Conservation (phyloP, 257 asterid species). For the Ilex aquifolium region DNA sequence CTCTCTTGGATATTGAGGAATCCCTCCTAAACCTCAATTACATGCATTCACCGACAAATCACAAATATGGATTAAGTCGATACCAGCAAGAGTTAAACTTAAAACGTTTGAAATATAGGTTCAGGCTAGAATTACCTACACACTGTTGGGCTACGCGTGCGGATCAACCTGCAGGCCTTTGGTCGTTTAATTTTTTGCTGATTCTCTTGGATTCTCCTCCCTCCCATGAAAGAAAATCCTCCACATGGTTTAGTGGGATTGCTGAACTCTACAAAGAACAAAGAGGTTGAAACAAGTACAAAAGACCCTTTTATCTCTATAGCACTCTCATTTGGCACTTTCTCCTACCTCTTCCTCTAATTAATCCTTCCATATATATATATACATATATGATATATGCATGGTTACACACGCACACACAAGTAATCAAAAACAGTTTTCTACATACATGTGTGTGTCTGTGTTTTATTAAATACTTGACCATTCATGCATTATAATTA, state of each 20-base stretch:
- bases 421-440: neutral
- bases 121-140: neutral
- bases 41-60: too few relatives aligned
- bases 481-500: too few relatives aligned
- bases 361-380: neutral
- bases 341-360: neutral
- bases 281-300: conserved; percentile 8
- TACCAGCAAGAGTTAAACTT: too few relatives aligned
- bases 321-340: conserved; percentile 4
- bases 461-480: too few relatives aligned
- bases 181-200: neutral
- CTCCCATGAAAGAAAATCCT: neutral
- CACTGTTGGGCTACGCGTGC: neutral
- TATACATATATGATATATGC: neutral
- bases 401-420: neutral
- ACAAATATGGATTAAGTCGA: too few relatives aligned
- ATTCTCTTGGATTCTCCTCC: neutral
- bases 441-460: neutral
- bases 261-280: neutral
- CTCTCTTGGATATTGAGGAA: too few relatives aligned
- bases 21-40: too few relatives aligned
- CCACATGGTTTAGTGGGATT: neutral
- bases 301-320: neutral
- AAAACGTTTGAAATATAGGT: neutral
- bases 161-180: too few relatives aligned